Evolutionary conservation across 2,329 filamentous ascomycete species (phyloP).

Genomic region (Alternaria consortialis): DNA sequence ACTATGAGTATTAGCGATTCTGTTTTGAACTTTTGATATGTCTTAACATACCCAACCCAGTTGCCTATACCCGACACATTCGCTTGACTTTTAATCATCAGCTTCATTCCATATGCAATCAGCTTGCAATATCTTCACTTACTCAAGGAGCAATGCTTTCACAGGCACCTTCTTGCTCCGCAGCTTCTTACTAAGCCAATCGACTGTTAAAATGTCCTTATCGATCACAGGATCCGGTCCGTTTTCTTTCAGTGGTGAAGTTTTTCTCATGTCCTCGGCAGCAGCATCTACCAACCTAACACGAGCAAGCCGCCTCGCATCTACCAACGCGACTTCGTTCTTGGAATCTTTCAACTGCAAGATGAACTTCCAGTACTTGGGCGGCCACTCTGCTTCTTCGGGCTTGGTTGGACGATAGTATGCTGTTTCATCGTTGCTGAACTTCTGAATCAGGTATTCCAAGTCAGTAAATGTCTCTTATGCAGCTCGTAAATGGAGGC

Average conservation of each 20-base stretch:
- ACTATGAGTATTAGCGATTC: slow-evolving; percentile 32
- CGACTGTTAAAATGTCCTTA: slow-evolving; percentile 75
- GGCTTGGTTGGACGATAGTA: slow-evolving; percentile 76
- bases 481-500: slow-evolving; percentile 53
- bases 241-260: slow-evolving; percentile 85
- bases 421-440: slow-evolving; percentile 77
- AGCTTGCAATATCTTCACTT: not conserved
- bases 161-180: slow-evolving; percentile 81
- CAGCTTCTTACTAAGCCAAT: slow-evolving; percentile 78
- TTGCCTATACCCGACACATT: slow-evolving; percentile 94
- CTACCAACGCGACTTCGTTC: slow-evolving; percentile 80
- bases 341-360: slow-evolving; percentile 71
- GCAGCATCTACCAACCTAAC: slow-evolving; percentile 84
- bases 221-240: slow-evolving; percentile 93
- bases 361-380: slow-evolving; percentile 87
- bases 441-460: slow-evolving; percentile 61
- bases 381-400: slow-evolving; percentile 78
- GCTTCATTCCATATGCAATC: not conserved
- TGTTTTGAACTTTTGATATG: not conserved
- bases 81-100: slow-evolving; percentile 42
- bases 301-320: slow-evolving; percentile 79
- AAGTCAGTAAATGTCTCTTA: not conserved
- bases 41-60: slow-evolving; percentile 79
- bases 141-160: slow-evolving; percentile 84
- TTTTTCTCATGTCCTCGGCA: slow-evolving; percentile 76